Evolutionary conservation across 176 grass and related monocot genomes (phyloP).

Genomic region (Aegilops bicornis): DNA sequence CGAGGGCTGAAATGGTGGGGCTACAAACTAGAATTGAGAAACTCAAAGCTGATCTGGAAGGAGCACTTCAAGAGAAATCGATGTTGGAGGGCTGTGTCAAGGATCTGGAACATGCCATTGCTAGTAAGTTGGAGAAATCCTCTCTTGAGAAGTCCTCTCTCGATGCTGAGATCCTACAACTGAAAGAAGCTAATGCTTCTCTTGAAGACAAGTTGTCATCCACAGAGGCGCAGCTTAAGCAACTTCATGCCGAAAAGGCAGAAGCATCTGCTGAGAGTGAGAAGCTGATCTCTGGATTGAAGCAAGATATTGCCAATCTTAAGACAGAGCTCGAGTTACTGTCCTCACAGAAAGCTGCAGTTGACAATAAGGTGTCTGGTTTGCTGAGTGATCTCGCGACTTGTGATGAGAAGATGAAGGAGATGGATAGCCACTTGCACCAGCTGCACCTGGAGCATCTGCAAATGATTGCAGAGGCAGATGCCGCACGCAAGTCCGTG

Average conservation of each 20-base stretch:
- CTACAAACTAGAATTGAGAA: slow-evolving; percentile 44
- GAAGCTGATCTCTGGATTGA: slow-evolving; percentile 47
- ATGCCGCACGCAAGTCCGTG: background rate
- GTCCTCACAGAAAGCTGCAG: slow-evolving; percentile 52
- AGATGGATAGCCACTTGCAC: slow-evolving; percentile 51
- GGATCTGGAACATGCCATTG: slow-evolving; percentile 46
- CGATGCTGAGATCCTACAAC: slow-evolving; percentile 36
- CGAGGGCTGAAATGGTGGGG: slow-evolving; percentile 16
- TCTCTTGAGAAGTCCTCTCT: slow-evolving; percentile 45
- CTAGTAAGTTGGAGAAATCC: slow-evolving; percentile 34
- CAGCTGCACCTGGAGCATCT: slow-evolving; percentile 72
- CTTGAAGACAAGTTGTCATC: slow-evolving; percentile 40
- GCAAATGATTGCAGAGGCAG: slow-evolving; percentile 60
- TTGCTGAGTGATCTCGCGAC: slow-evolving; percentile 33
- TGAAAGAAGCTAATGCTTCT: slow-evolving; percentile 42
- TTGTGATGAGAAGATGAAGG: slow-evolving; percentile 48
- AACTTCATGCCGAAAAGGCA: slow-evolving; percentile 33
- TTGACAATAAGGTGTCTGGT: slow-evolving; percentile 29
- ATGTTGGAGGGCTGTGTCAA: slow-evolving; percentile 39
- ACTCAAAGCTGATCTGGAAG: slow-evolving; percentile 56
- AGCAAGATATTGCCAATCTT: slow-evolving; percentile 35
- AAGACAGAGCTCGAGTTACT: slow-evolving; percentile 35
- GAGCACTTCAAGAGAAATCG: slow-evolving; percentile 42
- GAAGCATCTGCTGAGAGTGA: slow-evolving; percentile 38
- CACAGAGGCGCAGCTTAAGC: slow-evolving; percentile 40